Evolutionary conservation across 2,329 filamentous ascomycete species (phyloP), one percentile per base, ranked within the genome.

Genomic region (Ampelomyces quisqualis): DNA sequence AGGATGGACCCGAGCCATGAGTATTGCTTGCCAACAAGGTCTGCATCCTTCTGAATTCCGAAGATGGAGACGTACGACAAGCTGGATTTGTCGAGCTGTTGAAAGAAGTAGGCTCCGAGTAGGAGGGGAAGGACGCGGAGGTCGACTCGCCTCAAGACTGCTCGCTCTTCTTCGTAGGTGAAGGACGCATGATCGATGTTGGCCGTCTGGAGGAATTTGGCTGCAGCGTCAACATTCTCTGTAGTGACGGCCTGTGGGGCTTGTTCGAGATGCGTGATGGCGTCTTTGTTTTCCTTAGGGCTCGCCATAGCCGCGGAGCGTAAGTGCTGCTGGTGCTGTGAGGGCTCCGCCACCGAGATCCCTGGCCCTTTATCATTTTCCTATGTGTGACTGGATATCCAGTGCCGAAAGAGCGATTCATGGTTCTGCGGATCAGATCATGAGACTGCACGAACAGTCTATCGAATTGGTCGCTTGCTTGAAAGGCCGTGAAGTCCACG

Each of bases 1-100:
- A 84, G 67, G 36, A 84, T 76, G 2, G 78, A 81, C 0, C 79
- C 77, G 0, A 84, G 74, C 79, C 79, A 83, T 2, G 79, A 82
- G 59, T 75, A 70, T 39, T 79, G 67, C 21, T 70, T 60, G 13
- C 70, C 74, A n/a, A 69, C 62, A 6, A 78, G 68, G 21, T 74
- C 53, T 0, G 75, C 73, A 43, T 77, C 74, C 22, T 71, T 63
- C 15, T 69, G 64, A 22, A 79, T 60, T 3, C 75, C 76, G 46
- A 77, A 77, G 48, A 77, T 73, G 41, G 72, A 73, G 7, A 74
- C 72, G 38, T 75, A 75, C 15, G 65, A 69, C 0, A 65, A 39
- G 3, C 42, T 49, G 15, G 43, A 56, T 56, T 79, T 79, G 60
- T 79, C 76, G 7, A 79, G 72, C 46, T 79, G 75, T 50, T 81